Evolutionary conservation across 139 green algal genomes (phyloP).

Genomic region (Closterium sp.): DNA sequence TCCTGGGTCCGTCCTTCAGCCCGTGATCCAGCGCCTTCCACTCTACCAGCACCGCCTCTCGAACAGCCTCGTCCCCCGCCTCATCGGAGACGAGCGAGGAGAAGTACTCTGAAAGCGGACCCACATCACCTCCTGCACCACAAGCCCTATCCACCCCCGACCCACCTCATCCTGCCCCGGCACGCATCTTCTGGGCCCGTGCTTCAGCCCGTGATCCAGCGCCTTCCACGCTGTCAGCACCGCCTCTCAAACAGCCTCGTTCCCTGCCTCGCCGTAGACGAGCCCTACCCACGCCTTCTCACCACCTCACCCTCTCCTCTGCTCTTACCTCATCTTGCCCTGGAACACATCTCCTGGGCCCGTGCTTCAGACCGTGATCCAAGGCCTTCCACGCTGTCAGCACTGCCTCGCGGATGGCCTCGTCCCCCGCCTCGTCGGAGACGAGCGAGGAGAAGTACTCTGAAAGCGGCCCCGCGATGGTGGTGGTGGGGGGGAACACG

Average conservation of each 20-base stretch:
- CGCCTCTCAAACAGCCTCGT: too few relatives aligned
- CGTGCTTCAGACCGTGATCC: conserved; percentile 5
- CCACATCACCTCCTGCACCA: too few relatives aligned
- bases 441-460: conserved; percentile 14
- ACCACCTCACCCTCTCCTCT: too few relatives aligned
- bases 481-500: conserved; percentile 9
- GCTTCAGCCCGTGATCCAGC: too few relatives aligned
- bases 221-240: too few relatives aligned
- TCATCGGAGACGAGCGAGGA: not conserved
- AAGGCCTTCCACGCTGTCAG: conserved; percentile 7
- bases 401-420: not conserved
- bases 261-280: too few relatives aligned
- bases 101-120: conserved; percentile 20
- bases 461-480: not conserved
- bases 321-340: not conserved
- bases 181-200: too few relatives aligned
- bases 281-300: too few relatives aligned
- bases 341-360: not conserved
- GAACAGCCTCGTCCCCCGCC: not conserved
- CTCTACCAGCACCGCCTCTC: not conserved
- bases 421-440: not conserved
- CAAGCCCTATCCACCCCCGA: too few relatives aligned
- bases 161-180: not conserved
- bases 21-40: conserved; percentile 1
- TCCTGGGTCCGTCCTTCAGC: conserved; percentile 4